Percentiles rank a stretch among this genome's conserved stretches.
phyloP scores from a whole-genome alignment of 495 filamentous ascomycete genomes.

The Lindgomyces ingoldianus region DNA sequence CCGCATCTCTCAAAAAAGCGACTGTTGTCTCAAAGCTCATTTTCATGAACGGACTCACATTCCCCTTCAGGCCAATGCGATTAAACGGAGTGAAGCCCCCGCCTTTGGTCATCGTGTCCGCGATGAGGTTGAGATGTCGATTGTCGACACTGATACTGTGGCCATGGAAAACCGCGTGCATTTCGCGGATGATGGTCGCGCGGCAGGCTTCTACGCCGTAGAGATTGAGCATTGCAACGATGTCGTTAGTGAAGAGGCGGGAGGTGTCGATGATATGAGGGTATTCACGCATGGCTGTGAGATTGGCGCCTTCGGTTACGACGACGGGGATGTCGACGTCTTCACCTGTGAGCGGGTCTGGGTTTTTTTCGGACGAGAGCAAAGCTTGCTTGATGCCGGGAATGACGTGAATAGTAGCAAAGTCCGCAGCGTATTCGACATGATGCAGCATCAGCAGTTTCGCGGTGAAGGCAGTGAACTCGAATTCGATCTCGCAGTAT shows the following conservation, averaged over 20 bases:
- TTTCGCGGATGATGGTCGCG: constrained; percentile 80
- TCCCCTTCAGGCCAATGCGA: constrained; percentile 79
- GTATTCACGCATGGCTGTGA: constrained; percentile 85
- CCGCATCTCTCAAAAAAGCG: constrained; percentile 87
- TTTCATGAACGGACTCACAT: constrained; percentile 88
- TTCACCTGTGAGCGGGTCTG: constrained; percentile 52
- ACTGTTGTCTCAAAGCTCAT: constrained; percentile 99
- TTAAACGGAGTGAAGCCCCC: constrained; percentile 89
- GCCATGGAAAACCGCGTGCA: constrained; percentile 80
- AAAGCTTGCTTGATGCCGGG: constrained; percentile 70
- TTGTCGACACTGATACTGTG: constrained; percentile 94
- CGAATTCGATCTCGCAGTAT: constrained; percentile 77
- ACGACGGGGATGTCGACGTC: constrained; percentile 57
- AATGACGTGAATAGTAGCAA: constrained; percentile 85
- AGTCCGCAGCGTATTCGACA: constrained; percentile 73
- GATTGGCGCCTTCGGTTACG: constrained; percentile 82
- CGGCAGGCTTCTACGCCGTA: constrained; percentile 96
- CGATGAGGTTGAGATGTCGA: constrained; percentile 92
- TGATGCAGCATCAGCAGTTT: constrained; percentile 92
- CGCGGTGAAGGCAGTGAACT: constrained; percentile 77
- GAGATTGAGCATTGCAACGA: constrained; percentile 73
- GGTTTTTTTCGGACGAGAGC: constrained; percentile 62
- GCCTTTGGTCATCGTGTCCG: constrained; percentile 90
- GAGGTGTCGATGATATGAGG: constrained; percentile 84
- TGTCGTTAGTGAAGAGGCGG: constrained; percentile 86